Evolutionary conservation across 305 asterid species (phyloP).

Genomic region (Solanum hybrid): DNA sequence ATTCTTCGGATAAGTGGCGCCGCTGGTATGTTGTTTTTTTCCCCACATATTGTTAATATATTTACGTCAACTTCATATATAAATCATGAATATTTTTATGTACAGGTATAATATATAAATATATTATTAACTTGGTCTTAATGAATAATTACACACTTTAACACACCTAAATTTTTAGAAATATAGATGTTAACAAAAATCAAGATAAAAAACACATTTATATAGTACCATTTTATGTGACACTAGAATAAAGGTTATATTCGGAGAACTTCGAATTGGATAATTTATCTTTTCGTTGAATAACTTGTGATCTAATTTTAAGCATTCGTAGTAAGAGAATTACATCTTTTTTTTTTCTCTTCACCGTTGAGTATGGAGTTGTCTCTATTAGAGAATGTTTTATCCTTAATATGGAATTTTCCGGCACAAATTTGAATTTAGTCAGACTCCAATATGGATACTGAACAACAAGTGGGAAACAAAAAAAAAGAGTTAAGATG

Average conservation of each 20-base stretch:
- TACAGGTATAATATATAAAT: too few relatives aligned
- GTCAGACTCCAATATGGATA: background rate
- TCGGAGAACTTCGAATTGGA: background rate
- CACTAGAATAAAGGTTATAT: background rate
- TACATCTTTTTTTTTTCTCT: background rate
- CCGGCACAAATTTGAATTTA: too few relatives aligned
- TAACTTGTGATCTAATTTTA: background rate
- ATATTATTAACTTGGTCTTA: too few relatives aligned
- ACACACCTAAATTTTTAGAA: too few relatives aligned
- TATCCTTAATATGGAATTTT: accelerated
- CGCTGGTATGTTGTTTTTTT: background rate
- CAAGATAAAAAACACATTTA: background rate
- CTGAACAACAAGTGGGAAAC: too few relatives aligned
- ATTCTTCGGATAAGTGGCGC: background rate
- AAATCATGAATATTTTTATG: background rate
- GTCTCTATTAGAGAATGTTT: too few relatives aligned
- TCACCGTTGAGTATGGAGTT: background rate
- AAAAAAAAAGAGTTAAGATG: too few relatives aligned
- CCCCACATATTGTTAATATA: background rate
- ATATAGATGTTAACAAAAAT: too few relatives aligned
- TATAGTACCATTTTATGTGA: too few relatives aligned
- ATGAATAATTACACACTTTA: too few relatives aligned
- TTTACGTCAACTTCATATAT: background rate
- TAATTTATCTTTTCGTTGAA: background rate
- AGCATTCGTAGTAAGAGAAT: background rate